Evolutionary conservation across 1,284 basidiomycete species (phyloP).

Genomic region (Bothia castanella): DNA sequence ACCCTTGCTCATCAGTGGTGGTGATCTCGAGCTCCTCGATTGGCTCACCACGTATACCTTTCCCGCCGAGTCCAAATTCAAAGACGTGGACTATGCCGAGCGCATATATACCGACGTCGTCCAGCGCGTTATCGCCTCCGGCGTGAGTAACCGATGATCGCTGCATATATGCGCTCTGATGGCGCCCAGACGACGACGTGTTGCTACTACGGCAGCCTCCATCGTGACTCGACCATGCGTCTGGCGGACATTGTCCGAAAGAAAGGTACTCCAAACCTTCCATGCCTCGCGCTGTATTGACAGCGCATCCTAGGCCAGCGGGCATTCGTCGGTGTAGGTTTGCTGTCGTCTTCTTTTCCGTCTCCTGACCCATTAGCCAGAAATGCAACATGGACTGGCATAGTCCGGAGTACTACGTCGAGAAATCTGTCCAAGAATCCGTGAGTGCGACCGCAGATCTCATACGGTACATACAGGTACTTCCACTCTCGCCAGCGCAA

Average conservation of each 20-base stretch:
- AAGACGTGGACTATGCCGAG: constrained; percentile 69
- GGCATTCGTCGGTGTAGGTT: constrained; percentile 75
- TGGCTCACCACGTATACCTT: constrained; percentile 90
- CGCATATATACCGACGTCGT: constrained; percentile 74
- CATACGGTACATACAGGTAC: constrained; percentile 63
- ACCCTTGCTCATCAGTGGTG: constrained; percentile 48
- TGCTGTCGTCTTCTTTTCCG: constrained; percentile 1
- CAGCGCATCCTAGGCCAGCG: constrained; percentile 62
- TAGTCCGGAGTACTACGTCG: constrained; percentile 68
- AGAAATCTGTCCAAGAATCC: constrained; percentile 57
- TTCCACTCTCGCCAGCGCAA: constrained; percentile 37
- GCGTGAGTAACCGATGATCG: constrained; percentile 48
- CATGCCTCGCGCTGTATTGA: constrained; percentile 3
- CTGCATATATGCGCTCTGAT: neutral
- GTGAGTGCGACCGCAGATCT: constrained; percentile 61
- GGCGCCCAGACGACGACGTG: constrained; percentile 79
- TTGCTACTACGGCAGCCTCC: constrained; percentile 87
- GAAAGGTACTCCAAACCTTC: constrained; percentile 44
- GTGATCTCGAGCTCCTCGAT: constrained; percentile 82
- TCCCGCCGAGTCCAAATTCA: constrained; percentile 82
- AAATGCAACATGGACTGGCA: constrained; percentile 94
- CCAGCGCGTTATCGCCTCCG: constrained; percentile 67
- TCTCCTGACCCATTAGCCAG: constrained; percentile 38
- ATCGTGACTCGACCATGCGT: constrained; percentile 76
- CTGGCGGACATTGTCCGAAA: constrained; percentile 74